Base-by-base conservation (phyloP, 345 rosid genomes). In the Citrus inodora region DNA sequence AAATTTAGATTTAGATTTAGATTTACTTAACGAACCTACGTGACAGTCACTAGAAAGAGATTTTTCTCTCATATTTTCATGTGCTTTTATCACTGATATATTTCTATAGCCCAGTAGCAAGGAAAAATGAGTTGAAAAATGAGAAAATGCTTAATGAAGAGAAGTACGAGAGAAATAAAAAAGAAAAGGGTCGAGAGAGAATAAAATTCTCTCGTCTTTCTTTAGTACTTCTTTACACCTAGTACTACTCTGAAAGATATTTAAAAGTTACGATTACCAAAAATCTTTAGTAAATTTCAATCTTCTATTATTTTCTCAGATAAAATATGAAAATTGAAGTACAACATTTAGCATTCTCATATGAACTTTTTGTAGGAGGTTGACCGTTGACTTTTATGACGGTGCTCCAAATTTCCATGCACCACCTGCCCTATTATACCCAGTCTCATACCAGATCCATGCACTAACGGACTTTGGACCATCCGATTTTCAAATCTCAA, bases 181-280 rank as follows among this genome's bases (percentile, higher is more conserved):
- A 32, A 30, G 0, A 30, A 32, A 32, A 32, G 0, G 0, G 0
- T 32, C 0, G 0, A 32, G 33, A 32, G 0, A 32, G 0, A 0
- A 0, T 32, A 0, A 32, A 3, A 32, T 32, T 32, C 4, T 32
- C 33, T 32, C 4, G 0, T 32, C 0, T 32, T 32, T 32, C 0
- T 32, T 0, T 3, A 0, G 0, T 32, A 0, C 0, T 32, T 32
- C 0, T 32, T 0, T 32, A 32, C 0, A 32, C 33, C 0, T 4
- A 32, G 0, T 0, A 32, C 33, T 32, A 32, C 0, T 32, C 0
- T 32, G 0, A 33, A 42, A 42, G 14, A 10, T 10, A 10, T 42
- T 42, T 46, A 46, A 11, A 46, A 11, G 1, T 46, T 46, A 46
- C 3, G 1, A 33, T 33, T 33, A 5, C 35, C 1, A 10, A 2